phyloP scores from a whole-genome alignment of 371 early-diverging fungal genomes.

The Sporodiniella umbellata region DNA sequence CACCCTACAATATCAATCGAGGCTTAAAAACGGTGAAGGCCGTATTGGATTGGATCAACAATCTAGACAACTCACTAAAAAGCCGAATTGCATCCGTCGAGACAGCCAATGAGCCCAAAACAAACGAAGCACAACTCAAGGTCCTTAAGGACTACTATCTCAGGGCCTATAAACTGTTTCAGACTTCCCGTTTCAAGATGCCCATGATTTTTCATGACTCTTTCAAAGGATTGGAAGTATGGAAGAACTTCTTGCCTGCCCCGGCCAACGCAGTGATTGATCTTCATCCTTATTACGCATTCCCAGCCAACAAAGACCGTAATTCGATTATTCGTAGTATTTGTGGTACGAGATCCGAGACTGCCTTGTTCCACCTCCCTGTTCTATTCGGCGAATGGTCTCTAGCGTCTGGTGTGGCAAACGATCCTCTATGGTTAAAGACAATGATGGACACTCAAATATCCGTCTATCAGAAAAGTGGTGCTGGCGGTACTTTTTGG shows the following conservation, averaged over 20 bases:
- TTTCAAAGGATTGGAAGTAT: constrained; percentile 21
- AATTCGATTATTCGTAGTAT: constrained; percentile 16
- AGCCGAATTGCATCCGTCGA: constrained; percentile 22
- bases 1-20: constrained; percentile 21
- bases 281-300: constrained; percentile 36
- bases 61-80: constrained; percentile 9
- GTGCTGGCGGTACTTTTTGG: constrained; percentile 28
- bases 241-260: constrained; percentile 23
- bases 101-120: constrained; percentile 25
- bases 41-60: constrained; percentile 30
- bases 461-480: constrained; percentile 13
- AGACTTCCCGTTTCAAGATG: constrained; percentile 19
- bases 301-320: constrained; percentile 10
- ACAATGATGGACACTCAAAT: constrained; percentile 22
- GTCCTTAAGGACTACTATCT: constrained; percentile 19
- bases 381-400: constrained; percentile 34
- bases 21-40: constrained; percentile 25
- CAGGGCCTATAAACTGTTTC: constrained; percentile 18
- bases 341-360: constrained; percentile 3
- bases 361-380: constrained; percentile 21
- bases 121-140: not conserved
- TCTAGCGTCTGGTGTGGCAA: constrained; percentile 16
- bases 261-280: constrained; percentile 31
- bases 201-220: constrained; percentile 37
- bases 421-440: constrained; percentile 5